Conservation (phyloP, 1,284 basidiomycete species). For the Quambalaria eucalypti region DNA sequence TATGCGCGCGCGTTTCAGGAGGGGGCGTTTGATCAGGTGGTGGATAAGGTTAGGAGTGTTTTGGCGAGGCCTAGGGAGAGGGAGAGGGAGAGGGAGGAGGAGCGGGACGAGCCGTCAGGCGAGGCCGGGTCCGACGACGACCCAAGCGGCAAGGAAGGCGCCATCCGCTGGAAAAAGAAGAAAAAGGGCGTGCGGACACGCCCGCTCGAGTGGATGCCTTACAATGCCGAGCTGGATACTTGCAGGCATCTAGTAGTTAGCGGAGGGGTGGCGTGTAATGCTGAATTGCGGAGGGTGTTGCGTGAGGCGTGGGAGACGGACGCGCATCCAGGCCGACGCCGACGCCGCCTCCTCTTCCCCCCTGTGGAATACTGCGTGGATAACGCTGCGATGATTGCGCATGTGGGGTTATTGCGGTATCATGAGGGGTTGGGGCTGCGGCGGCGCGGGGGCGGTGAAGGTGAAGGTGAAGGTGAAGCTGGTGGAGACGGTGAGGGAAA, state of each 20-base stretch:
- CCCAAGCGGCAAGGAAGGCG: no score
- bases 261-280: constrained; percentile 42
- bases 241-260: constrained; percentile 34
- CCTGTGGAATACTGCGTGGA: constrained; percentile 11
- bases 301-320: constrained; percentile 6
- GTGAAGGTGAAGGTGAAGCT: no score
- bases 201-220: no score
- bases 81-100: neutral
- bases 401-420: constrained; percentile 18
- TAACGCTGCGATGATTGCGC: constrained; percentile 46
- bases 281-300: constrained; percentile 22
- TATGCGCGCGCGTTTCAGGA: constrained; percentile 31
- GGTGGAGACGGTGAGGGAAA: no score
- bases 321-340: no score
- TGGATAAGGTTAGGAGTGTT: constrained; percentile 25
- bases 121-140: neutral
- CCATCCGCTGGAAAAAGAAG: no score
- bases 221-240: neutral
- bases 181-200: no score
- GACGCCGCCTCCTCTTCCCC: constrained; percentile 33
- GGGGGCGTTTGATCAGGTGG: constrained; percentile 35
- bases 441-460: no score
- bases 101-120: neutral
- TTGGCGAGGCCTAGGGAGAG: neutral
- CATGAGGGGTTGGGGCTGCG: no score